Evolutionary conservation across 257 asterid species (phyloP).

Genomic region (Scutellaria baicalensis): DNA sequence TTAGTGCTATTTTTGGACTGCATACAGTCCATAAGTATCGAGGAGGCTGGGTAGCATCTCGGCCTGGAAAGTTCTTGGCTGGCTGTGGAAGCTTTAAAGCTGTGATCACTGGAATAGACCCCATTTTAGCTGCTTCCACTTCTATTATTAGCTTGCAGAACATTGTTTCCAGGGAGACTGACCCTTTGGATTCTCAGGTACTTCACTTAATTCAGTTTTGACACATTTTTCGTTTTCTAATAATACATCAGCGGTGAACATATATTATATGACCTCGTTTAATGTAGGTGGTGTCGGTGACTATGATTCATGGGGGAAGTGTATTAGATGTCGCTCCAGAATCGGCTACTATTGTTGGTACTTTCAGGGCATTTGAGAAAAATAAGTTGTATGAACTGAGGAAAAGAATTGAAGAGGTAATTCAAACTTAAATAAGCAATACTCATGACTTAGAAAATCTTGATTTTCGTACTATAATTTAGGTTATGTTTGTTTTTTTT

Average conservation of each 20-base stretch:
- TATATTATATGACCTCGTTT: no score
- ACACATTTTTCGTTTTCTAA: neutral
- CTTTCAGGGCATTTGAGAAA: constrained; percentile 41
- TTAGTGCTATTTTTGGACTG: constrained; percentile 37
- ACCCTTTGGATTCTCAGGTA: constrained; percentile 56
- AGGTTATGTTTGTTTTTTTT: no score
- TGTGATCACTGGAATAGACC: constrained; percentile 32
- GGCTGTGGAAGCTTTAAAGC: constrained; percentile 54
- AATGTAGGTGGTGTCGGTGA: constrained; percentile 42
- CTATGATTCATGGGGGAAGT: constrained; percentile 27
- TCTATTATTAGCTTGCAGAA: constrained; percentile 45
- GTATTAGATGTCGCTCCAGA: constrained; percentile 28
- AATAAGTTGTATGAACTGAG: constrained; percentile 30
- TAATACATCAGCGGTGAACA: no score
- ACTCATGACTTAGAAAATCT: no score
- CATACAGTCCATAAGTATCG: constrained; percentile 25
- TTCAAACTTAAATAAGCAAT: no score
- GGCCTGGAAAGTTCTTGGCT: constrained; percentile 44
- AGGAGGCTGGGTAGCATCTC: constrained; percentile 31
- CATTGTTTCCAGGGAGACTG: constrained; percentile 46
- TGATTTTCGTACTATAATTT: no score
- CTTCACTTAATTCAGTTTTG: neutral
- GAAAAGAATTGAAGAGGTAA: constrained; percentile 45
- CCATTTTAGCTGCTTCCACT: constrained; percentile 46
- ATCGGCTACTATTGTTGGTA: constrained; percentile 34